Conservation (phyloP, 805 yeast species). For the Ogataea siamensis region DNA sequence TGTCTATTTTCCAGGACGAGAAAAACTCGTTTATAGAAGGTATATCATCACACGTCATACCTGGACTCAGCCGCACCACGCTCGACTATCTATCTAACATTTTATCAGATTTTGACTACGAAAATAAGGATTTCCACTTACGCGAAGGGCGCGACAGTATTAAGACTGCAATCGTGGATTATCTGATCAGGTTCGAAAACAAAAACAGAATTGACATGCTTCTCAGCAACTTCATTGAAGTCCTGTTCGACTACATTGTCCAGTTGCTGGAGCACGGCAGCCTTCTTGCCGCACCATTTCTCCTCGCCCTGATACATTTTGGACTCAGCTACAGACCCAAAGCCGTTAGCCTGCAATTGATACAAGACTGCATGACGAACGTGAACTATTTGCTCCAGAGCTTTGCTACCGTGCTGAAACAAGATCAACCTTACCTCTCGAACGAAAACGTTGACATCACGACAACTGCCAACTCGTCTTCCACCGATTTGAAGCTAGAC, state of each 20-base stretch:
- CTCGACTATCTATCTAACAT: slow-evolving; percentile 37
- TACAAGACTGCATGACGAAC: slow-evolving; percentile 32
- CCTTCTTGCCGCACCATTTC: slow-evolving; percentile 53
- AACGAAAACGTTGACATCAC: slow-evolving; percentile 12
- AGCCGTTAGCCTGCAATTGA: slow-evolving; percentile 46
- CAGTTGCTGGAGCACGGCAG: slow-evolving; percentile 18
- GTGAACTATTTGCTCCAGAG: slow-evolving; percentile 25
- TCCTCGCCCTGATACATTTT: slow-evolving; percentile 56
- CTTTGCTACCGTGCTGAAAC: slow-evolving; percentile 30
- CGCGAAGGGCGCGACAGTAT: slow-evolving; percentile 28
- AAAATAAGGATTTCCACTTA: slow-evolving; percentile 29
- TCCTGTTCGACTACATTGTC: slow-evolving; percentile 32
- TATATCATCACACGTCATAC: slow-evolving; percentile 34
- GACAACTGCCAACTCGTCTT: slow-evolving; percentile 15
- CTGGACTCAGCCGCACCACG: slow-evolving; percentile 35
- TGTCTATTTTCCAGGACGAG: slow-evolving; percentile 35
- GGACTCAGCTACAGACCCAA: slow-evolving; percentile 58
- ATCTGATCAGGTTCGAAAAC: slow-evolving; percentile 42
- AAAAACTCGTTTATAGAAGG: slow-evolving; percentile 40
- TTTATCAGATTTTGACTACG: slow-evolving; percentile 29
- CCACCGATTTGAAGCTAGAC: slow-evolving; percentile 21
- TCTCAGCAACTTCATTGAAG: slow-evolving; percentile 41
- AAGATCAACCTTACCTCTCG: slow-evolving; percentile 28
- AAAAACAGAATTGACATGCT: slow-evolving; percentile 48
- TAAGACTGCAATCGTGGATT: slow-evolving; percentile 38